phyloP scores from a whole-genome alignment of 1,139 yeast genomes.

The Geotrichum carabidarum region DNA sequence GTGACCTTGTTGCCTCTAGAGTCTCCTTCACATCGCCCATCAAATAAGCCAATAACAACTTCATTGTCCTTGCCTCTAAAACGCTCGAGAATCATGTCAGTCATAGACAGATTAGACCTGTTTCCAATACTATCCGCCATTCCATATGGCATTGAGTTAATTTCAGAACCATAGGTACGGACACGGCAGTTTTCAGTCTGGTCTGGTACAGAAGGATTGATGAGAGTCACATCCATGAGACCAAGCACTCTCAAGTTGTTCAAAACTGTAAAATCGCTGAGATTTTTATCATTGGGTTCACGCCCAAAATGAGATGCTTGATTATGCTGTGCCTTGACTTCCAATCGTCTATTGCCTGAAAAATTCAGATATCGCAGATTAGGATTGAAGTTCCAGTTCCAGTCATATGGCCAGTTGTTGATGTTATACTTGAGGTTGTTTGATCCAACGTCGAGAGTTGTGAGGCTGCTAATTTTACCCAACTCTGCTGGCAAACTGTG shows the following conservation, averaged over 20 bases:
- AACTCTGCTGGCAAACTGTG: slow-evolving; percentile 87
- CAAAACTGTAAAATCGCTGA: slow-evolving; percentile 74
- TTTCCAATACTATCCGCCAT: slow-evolving; percentile 83
- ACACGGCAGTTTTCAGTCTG: slow-evolving; percentile 79
- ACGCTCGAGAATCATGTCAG: slow-evolving; percentile 84
- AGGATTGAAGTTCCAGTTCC: slow-evolving; percentile 93
- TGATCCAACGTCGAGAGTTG: slow-evolving; percentile 83
- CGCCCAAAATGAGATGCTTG: slow-evolving; percentile 27
- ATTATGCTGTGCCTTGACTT: slow-evolving; percentile 64
- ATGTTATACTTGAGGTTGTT: slow-evolving; percentile 87
- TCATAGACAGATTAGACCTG: slow-evolving; percentile 59
- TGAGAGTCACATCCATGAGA: slow-evolving; percentile 89
- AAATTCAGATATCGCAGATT: slow-evolving; percentile 76
- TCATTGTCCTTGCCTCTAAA: slow-evolving; percentile 76
- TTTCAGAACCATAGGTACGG: slow-evolving; percentile 84
- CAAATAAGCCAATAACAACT: slow-evolving; percentile 75
- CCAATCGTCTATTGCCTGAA: slow-evolving; percentile 88
- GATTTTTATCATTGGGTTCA: slow-evolving; percentile 41
- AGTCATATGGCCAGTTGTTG: slow-evolving; percentile 90
- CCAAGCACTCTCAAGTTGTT: slow-evolving; percentile 73
- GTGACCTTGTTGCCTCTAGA: slow-evolving; percentile 55
- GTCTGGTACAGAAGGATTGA: slow-evolving; percentile 79
- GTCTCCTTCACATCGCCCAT: slow-evolving; percentile 61
- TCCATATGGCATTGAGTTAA: slow-evolving; percentile 78
- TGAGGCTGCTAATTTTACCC: slow-evolving; percentile 59